Evolutionary conservation across 768 basidiomycete species (phyloP).

Genomic region (Trametes cingulata): DNA sequence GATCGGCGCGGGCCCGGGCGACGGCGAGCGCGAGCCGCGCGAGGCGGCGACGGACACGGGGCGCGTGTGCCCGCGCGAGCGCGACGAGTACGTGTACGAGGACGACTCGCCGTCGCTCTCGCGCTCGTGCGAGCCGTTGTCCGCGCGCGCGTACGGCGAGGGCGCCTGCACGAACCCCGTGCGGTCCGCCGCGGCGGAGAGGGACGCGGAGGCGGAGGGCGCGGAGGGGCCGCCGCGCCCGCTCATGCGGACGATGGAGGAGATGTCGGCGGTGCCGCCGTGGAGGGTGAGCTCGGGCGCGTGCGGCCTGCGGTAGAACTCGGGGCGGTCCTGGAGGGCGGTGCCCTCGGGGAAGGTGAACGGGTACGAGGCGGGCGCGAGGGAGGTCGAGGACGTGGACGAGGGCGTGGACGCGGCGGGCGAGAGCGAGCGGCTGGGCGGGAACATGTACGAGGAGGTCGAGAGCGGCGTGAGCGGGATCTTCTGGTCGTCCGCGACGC

Average conservation of each 20-base stretch:
- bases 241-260: conserved; percentile 48
- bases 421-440: conserved; percentile 71
- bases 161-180: conserved; percentile 27
- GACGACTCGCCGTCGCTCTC: conserved; percentile 48
- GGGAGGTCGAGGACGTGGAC: conserved; percentile 53
- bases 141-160: conserved; percentile 50
- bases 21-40: conserved; percentile 48
- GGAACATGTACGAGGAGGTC: conserved; percentile 55
- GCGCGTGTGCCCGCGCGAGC: conserved; percentile 33
- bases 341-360: conserved; percentile 62
- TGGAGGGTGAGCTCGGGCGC: conserved; percentile 68
- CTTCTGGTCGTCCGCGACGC: conserved; percentile 57
- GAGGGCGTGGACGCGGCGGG: conserved; percentile 65
- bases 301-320: conserved; percentile 65
- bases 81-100: conserved; percentile 37
- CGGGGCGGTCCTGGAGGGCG: conserved; percentile 55
- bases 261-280: conserved; percentile 73
- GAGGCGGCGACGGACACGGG: conserved; percentile 29
- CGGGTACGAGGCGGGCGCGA: conserved; percentile 63
- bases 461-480: conserved; percentile 51
- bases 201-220: conserved; percentile 47
- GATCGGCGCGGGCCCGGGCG: conserved; percentile 49
- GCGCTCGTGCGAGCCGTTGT: conserved; percentile 46
- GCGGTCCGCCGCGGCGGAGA: conserved; percentile 49
- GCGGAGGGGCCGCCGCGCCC: conserved; percentile 41